These are phyloP conservation scores for Thalassiosira hispida DNA, from an alignment of 352 stramenopile species.

Conservation along the genomic window DNA sequence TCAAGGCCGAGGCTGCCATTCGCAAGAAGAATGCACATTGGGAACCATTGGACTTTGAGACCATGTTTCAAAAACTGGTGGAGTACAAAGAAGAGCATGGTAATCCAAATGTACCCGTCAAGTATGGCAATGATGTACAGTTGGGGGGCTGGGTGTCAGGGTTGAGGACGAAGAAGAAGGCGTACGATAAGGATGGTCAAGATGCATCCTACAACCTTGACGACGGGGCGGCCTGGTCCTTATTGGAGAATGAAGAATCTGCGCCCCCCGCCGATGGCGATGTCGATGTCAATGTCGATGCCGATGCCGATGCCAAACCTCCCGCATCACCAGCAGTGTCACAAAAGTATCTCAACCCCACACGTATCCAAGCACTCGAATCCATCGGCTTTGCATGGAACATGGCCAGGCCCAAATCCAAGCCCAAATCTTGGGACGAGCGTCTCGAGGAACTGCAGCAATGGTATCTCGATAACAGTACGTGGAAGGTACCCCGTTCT, in stretches of 20 bases:
- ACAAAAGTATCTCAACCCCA: slow-evolving; percentile 52
- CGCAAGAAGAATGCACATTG: not conserved
- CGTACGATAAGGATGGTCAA: slow-evolving; percentile 2
- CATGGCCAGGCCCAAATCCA: slow-evolving; percentile 15
- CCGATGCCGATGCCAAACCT: slow-evolving; percentile 35
- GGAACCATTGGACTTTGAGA: slow-evolving; percentile 43
- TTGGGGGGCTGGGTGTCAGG: slow-evolving; percentile 60
- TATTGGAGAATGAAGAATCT: not conserved
- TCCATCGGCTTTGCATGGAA: slow-evolving; percentile 67
- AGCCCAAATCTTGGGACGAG: slow-evolving; percentile 58
- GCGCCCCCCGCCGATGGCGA: not conserved
- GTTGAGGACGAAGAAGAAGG: slow-evolving; percentile 32
- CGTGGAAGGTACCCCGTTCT: slow-evolving; percentile 45
- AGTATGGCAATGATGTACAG: slow-evolving; percentile 47
- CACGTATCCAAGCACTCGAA: slow-evolving; percentile 60
- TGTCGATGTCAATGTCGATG: not conserved
- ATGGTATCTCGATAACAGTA: slow-evolving; percentile 35
- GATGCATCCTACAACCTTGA: not conserved
- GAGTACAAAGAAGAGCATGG: slow-evolving; percentile 58
- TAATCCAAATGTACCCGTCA: slow-evolving; percentile 58
- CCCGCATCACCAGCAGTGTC: slow-evolving; percentile 12
- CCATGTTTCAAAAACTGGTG: slow-evolving; percentile 56
- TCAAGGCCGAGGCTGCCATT: not conserved
- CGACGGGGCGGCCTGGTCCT: not conserved
- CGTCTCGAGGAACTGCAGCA: slow-evolving; percentile 48